These are phyloP conservation scores for Cladochytrium replicatum DNA, from an alignment of 192 early-diverging fungal genomes.

Conservation along the genomic window DNA sequence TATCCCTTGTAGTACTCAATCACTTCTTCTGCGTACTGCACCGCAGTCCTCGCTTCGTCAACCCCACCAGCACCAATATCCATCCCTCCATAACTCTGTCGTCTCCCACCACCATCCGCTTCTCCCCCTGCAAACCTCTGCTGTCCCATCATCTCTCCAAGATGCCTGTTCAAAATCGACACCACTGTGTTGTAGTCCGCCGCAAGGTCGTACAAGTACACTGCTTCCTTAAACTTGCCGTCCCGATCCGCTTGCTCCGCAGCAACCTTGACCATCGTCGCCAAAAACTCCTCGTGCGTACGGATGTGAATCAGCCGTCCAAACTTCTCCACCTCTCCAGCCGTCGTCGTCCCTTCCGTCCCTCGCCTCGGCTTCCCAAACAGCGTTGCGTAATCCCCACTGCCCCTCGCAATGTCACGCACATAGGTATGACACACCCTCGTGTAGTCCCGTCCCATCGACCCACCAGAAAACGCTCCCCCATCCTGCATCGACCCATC, in stretches of 20 bases:
- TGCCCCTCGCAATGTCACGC: slow-evolving; percentile 44
- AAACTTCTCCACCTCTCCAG: slow-evolving; percentile 55
- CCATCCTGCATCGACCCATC: slow-evolving; percentile 4
- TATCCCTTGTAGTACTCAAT: slow-evolving; percentile 12
- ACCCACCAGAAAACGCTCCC: not conserved
- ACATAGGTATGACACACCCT: slow-evolving; percentile 39
- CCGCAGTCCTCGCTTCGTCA: too few relatives aligned
- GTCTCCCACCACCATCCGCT: not conserved
- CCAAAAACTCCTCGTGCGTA: slow-evolving; percentile 49
- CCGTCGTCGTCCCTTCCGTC: slow-evolving; percentile 9
- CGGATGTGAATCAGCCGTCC: slow-evolving; percentile 49
- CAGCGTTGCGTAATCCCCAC: slow-evolving; percentile 12
- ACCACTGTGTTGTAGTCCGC: slow-evolving; percentile 67
- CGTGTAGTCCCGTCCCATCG: slow-evolving; percentile 35
- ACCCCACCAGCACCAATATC: too few relatives aligned
- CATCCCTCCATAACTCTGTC: not conserved
- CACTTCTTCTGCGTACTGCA: slow-evolving; percentile 6
- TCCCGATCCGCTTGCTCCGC: slow-evolving; percentile 62
- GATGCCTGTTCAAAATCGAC: slow-evolving; percentile 52
- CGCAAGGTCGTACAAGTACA: slow-evolving; percentile 67
- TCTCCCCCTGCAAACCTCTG: not conserved
- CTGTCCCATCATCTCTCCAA: slow-evolving; percentile 43
- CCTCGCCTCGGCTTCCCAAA: slow-evolving; percentile 12
- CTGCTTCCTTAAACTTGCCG: slow-evolving; percentile 61
- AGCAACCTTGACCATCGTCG: slow-evolving; percentile 51